Percentiles rank a stretch among this genome's conserved stretches.
Evolutionary conservation across 139 green algal genomes (phyloP).

Genomic region (Closterium sp.): DNA sequence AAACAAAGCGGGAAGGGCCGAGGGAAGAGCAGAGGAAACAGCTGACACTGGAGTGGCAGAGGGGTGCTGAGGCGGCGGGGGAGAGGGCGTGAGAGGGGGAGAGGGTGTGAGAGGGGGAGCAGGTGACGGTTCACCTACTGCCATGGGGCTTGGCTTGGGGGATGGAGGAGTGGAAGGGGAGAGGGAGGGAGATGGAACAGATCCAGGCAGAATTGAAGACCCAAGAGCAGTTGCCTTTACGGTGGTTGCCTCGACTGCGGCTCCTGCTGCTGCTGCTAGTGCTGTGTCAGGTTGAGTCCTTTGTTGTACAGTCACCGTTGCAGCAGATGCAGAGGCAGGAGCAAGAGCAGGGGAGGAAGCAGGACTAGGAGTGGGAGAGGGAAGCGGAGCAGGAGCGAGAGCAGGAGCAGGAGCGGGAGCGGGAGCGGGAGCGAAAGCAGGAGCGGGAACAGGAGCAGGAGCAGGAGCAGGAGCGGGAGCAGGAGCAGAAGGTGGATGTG

Average conservation of each 20-base stretch:
- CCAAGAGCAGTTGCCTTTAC: not conserved
- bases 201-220: not conserved
- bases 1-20: not conserved
- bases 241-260: not conserved
- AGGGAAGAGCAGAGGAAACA: not conserved
- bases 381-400: not conserved
- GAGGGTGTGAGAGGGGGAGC: too few species aligned
- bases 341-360: not conserved
- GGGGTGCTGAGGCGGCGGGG: not conserved
- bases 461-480: too few species aligned
- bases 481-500: too few species aligned
- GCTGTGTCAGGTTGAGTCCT: not conserved
- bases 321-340: not conserved
- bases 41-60: not conserved
- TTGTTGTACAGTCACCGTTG: not conserved
- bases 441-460: too few species aligned
- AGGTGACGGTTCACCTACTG: not conserved
- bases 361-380: too few species aligned
- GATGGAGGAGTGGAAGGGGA: not conserved
- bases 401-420: not conserved
- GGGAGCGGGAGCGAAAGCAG: too few species aligned
- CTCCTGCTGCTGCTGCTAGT: not conserved
- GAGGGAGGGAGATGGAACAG: not conserved
- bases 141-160: not conserved
- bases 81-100: not conserved